A percentile compares a stretch with the other conserved stretches of the same genome.
These are phyloP conservation scores for Lentinula guzmanii DNA, from an alignment of 768 basidiomycete genomes.

Conservation along the genomic window DNA sequence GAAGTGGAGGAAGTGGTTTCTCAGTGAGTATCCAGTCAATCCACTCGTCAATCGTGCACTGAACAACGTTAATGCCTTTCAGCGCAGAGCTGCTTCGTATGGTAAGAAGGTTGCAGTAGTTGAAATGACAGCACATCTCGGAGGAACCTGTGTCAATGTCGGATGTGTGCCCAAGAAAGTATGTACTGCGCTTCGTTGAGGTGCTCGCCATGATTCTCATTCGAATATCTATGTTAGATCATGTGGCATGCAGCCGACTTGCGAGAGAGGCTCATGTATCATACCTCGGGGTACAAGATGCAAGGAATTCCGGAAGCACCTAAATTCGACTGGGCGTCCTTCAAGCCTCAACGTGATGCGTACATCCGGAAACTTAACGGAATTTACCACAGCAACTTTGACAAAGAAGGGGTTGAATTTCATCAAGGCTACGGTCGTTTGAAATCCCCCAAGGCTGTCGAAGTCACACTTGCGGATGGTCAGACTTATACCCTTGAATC, in stretches of 20 bases:
- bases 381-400: slow-evolving; percentile 88
- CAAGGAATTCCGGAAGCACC: slow-evolving; percentile 44
- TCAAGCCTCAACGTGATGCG: slow-evolving; percentile 94
- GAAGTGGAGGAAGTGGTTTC: slow-evolving; percentile 87
- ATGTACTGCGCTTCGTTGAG: slow-evolving; percentile 8
- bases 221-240: slow-evolving; percentile 49
- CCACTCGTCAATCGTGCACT: not conserved
- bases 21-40: slow-evolving; percentile 46
- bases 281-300: slow-evolving; percentile 69
- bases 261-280: slow-evolving; percentile 76
- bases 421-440: slow-evolving; percentile 77
- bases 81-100: slow-evolving; percentile 90
- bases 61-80: not conserved
- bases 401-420: slow-evolving; percentile 82
- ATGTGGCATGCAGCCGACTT: slow-evolving; percentile 98
- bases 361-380: slow-evolving; percentile 87
- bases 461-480: slow-evolving; percentile 68
- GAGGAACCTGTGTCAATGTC: slow-evolving; percentile 98
- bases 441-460: slow-evolving; percentile 59
- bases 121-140: slow-evolving; percentile 67
- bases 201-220: not conserved
- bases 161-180: slow-evolving; percentile 98
- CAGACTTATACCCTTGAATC: slow-evolving; percentile 65
- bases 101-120: slow-evolving; percentile 92
- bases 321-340: slow-evolving; percentile 82